Conservation (phyloP, 2,329 filamentous ascomycete genomes). For the Phyllosticta citribraziliensis region DNA sequence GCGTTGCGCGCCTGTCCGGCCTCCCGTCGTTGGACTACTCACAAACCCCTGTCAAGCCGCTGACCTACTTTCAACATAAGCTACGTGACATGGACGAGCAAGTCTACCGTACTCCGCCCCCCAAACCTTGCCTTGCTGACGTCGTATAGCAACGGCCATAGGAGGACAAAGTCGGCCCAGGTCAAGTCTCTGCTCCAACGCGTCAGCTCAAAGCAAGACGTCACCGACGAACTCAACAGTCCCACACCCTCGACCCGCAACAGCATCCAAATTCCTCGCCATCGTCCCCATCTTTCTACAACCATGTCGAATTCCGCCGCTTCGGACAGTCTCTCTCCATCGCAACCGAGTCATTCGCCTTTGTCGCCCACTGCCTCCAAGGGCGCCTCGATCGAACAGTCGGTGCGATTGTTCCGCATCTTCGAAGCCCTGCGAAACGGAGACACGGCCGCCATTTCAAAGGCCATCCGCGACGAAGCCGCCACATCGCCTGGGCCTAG, state of each 20-base stretch:
- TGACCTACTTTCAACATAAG: not conserved
- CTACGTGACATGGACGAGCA: constrained; percentile 5
- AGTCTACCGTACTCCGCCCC: not conserved
- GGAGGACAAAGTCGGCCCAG: constrained; percentile 31
- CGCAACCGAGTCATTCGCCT: constrained; percentile 15
- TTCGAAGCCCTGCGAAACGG: constrained; percentile 88
- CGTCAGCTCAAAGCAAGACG: constrained; percentile 18
- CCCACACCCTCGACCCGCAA: constrained; percentile 19
- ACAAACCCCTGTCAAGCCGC: not conserved
- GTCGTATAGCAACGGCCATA: constrained; percentile 13
- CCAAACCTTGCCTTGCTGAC: not conserved
- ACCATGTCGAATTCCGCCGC: constrained; percentile 16
- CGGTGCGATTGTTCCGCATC: constrained; percentile 84
- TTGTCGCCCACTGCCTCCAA: constrained; percentile 22
- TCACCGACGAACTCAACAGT: constrained; percentile 22
- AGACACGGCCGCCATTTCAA: constrained; percentile 82
- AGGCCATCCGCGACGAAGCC: constrained; percentile 61
- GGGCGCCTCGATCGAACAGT: constrained; percentile 65
- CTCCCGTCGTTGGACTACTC: too few relatives aligned
- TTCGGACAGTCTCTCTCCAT: constrained; percentile 11
- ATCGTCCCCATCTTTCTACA: constrained; percentile 17
- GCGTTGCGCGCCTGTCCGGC: too few relatives aligned
- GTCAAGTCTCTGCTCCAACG: constrained; percentile 28
- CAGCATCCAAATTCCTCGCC: constrained; percentile 12
- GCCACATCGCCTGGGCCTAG: constrained; percentile 34